phyloP scores from a whole-genome alignment of 2,329 filamentous ascomycete genomes.

The Penicillium sp. region DNA sequence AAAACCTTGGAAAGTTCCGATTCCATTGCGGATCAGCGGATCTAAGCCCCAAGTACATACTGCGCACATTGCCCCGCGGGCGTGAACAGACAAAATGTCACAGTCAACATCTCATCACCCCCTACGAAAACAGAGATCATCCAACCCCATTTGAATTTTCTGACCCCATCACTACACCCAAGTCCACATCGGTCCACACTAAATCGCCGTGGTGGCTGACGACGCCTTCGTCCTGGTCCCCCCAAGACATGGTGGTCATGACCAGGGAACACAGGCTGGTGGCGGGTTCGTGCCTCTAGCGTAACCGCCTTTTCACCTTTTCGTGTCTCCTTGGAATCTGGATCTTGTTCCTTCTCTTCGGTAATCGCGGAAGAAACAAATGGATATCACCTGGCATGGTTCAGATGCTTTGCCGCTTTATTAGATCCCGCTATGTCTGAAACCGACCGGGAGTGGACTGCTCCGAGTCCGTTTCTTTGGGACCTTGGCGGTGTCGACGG shows the following conservation, averaged over 20 bases:
- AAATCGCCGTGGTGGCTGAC: conserved; percentile 8
- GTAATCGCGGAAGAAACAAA: conserved; percentile 7
- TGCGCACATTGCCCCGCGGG: too few species aligned
- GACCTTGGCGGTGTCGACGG: background rate
- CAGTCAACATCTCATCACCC: conserved; percentile 8
- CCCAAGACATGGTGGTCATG: background rate
- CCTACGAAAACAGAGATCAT: background rate
- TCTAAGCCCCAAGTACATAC: too few species aligned
- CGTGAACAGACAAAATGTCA: conserved; percentile 4
- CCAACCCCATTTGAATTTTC: background rate
- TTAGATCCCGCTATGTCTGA: background rate
- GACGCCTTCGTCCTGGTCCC: background rate
- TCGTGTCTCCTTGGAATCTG: conserved; percentile 4
- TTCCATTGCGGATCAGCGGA: conserved; percentile 1
- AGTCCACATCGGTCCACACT: background rate
- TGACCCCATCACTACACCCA: background rate
- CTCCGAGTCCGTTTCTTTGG: background rate
- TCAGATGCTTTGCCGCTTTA: background rate
- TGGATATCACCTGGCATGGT: background rate
- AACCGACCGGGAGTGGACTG: background rate
- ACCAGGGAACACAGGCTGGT: conserved; percentile 8
- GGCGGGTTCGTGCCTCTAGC: conserved; percentile 6
- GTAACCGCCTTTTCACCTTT: conserved; percentile 3
- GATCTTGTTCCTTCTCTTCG: conserved; percentile 1
- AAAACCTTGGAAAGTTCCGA: too few species aligned